A percentile compares a stretch with the other conserved stretches of the same genome.
These are phyloP conservation scores for Paecilomyces sp. DNA, from an alignment of 2,329 filamentous ascomycete species.

Conservation along the genomic window DNA sequence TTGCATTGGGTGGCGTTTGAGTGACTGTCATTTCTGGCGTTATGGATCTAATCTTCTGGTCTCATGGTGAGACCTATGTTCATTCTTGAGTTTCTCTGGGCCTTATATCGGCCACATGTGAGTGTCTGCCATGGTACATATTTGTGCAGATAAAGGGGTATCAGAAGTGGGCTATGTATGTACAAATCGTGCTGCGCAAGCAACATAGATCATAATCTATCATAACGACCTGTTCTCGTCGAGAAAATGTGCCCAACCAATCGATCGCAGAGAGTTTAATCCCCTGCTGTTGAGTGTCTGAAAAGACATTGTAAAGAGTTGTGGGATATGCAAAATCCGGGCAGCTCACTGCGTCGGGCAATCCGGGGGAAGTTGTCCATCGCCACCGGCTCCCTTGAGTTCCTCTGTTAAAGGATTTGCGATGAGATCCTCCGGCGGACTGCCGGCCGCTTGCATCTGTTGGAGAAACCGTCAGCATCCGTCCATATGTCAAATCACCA, in stretches of 20 bases:
- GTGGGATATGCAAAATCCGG: not conserved
- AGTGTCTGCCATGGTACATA: not conserved
- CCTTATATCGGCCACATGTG: not conserved
- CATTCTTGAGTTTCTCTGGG: not conserved
- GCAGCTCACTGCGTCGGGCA: conserved; percentile 55
- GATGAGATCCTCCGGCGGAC: conserved; percentile 82
- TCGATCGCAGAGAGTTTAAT: not conserved
- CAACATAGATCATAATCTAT: conserved; percentile 3
- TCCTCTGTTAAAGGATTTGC: conserved; percentile 54
- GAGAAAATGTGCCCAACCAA: not conserved
- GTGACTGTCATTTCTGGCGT: conserved; percentile 1
- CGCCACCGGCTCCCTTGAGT: conserved; percentile 73
- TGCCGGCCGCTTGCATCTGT: conserved; percentile 94
- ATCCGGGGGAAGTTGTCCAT: conserved; percentile 47
- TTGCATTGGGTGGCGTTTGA: conserved; percentile 4
- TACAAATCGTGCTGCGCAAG: not conserved
- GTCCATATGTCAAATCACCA: not conserved
- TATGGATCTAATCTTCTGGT: not conserved
- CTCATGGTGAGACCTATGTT: not conserved
- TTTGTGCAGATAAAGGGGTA: conserved; percentile 9
- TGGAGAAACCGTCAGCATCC: conserved; percentile 7
- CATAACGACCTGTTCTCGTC: not conserved
- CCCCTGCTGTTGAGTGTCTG: not conserved
- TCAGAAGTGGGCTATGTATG: not conserved
- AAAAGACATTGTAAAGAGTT: conserved; percentile 1